A percentile compares a stretch with the other conserved stretches of the same genome.
phyloP scores from a whole-genome alignment of 2,329 filamentous ascomycete species.

The Pyrenochaeta sp. region DNA sequence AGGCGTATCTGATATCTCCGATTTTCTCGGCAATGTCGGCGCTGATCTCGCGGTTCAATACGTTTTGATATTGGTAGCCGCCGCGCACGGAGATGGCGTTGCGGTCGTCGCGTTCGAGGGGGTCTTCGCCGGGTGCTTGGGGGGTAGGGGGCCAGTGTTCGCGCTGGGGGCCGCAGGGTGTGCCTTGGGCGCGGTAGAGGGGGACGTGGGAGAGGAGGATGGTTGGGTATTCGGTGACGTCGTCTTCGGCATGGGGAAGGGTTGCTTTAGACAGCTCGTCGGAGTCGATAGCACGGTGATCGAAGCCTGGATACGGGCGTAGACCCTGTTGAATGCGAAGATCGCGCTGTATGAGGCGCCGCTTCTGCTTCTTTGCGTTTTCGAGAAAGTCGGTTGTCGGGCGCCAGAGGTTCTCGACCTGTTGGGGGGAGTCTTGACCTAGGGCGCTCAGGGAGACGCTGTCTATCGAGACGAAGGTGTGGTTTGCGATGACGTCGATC shows the following conservation, averaged over 20 bases:
- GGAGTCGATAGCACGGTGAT: conserved; percentile 67
- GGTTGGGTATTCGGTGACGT: conserved; percentile 75
- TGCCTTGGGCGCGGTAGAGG: conserved; percentile 80
- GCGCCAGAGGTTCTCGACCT: conserved; percentile 70
- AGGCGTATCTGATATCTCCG: conserved; percentile 83
- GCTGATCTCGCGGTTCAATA: conserved; percentile 79
- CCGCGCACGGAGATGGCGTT: conserved; percentile 79
- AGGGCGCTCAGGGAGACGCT: conserved; percentile 84
- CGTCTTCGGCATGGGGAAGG: conserved; percentile 48
- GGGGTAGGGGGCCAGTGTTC: conserved; percentile 81
- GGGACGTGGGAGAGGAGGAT: conserved; percentile 92
- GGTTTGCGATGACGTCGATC: conserved; percentile 90
- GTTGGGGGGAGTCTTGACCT: conserved; percentile 60
- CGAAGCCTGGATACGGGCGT: conserved; percentile 62
- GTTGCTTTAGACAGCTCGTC: conserved; percentile 46
- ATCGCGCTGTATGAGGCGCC: conserved; percentile 72
- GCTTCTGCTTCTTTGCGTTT: conserved; percentile 68
- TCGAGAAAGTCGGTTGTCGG: conserved; percentile 80
- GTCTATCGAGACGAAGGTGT: conserved; percentile 93
- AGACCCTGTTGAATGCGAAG: conserved; percentile 70
- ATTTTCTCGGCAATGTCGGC: conserved; percentile 76
- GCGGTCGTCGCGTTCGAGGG: conserved; percentile 68
- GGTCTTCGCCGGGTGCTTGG: conserved; percentile 65
- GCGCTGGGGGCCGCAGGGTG: conserved; percentile 84
- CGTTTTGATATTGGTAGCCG: conserved; percentile 98